phyloP scores from a whole-genome alignment of 768 basidiomycete species.

The Lyophyllum semitale region DNA sequence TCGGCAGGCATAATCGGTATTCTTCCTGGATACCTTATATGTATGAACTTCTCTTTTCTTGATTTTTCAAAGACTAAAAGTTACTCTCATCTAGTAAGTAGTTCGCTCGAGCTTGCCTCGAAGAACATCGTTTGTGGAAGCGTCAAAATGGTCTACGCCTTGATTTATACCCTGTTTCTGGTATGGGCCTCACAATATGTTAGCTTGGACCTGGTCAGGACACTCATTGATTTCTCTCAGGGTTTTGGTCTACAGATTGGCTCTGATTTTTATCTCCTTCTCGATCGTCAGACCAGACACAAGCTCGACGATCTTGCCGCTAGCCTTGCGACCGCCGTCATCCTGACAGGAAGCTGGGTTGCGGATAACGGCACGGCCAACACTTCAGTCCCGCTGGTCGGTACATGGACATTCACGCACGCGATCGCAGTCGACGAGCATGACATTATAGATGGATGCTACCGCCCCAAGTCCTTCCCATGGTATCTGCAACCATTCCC shows the following conservation, averaged over 20 bases:
- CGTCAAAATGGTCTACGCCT: conserved; percentile 87
- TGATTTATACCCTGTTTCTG: conserved; percentile 83
- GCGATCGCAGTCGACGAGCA: conserved; percentile 42
- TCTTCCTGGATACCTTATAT: conserved; percentile 84
- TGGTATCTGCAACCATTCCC: conserved; percentile 89
- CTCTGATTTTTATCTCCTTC: conserved; percentile 74
- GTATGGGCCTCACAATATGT: conserved; percentile 26
- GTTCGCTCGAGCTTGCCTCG: conserved; percentile 81
- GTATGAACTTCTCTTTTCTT: conserved; percentile 40
- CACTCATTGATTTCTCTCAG: conserved; percentile 23
- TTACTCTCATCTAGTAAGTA: conserved; percentile 52
- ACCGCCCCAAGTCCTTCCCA: conserved; percentile 59
- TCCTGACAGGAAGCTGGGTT: conserved; percentile 67
- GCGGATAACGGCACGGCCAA: conserved; percentile 54
- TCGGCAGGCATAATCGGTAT: conserved; percentile 87
- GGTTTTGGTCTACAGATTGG: conserved; percentile 87
- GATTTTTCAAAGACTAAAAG: conserved; percentile 3
- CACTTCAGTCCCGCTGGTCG: conserved; percentile 46
- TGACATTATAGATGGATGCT: conserved; percentile 68
- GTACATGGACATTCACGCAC: conserved; percentile 71
- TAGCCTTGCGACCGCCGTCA: conserved; percentile 46
- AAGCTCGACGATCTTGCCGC: conserved; percentile 56
- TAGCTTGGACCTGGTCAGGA: neutral
- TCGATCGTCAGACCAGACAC: conserved; percentile 59
- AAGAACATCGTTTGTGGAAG: conserved; percentile 85